Percentiles rank a stretch among this genome's conserved stretches.
Conservation (phyloP, 1,139 yeast genomes). For the Lodderomyces margitis region DNA sequence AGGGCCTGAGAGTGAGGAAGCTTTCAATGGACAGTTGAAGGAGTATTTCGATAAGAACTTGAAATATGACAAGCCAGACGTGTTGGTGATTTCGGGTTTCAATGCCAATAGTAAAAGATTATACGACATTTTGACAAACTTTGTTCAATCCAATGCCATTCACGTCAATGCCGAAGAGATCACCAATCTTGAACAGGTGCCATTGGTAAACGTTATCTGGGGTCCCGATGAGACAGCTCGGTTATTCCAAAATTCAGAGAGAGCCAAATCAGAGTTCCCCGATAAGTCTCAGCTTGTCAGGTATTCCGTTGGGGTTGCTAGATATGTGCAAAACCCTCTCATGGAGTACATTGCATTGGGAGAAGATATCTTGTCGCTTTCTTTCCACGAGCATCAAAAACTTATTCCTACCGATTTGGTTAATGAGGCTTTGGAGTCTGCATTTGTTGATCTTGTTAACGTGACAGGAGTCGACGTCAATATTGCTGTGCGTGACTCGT, state of each 20-base stretch:
- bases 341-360: slow-evolving; percentile 83
- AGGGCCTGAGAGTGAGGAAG: slow-evolving; percentile 47
- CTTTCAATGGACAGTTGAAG: slow-evolving; percentile 52
- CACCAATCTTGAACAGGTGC: slow-evolving; percentile 36
- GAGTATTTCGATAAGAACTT: slow-evolving; percentile 41
- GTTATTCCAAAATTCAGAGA: slow-evolving; percentile 74
- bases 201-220: slow-evolving; percentile 63
- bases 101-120: slow-evolving; percentile 70
- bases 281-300: slow-evolving; percentile 81
- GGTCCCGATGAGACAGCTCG: slow-evolving; percentile 94
- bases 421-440: slow-evolving; percentile 69
- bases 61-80: slow-evolving; percentile 64
- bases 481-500: slow-evolving; percentile 76
- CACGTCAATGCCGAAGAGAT: slow-evolving; percentile 53
- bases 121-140: slow-evolving; percentile 54
- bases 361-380: slow-evolving; percentile 67
- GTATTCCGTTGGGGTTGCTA: slow-evolving; percentile 85
- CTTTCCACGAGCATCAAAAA: slow-evolving; percentile 74
- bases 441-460: slow-evolving; percentile 86
- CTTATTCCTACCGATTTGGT: slow-evolving; percentile 66
- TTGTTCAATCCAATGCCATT: slow-evolving; percentile 57
- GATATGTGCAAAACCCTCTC: slow-evolving; percentile 88
- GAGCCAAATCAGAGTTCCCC: slow-evolving; percentile 80
- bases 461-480: slow-evolving; percentile 92
- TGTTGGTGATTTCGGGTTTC: slow-evolving; percentile 85